Conservation (phyloP, 1,284 basidiomycete species). For the Mycosarcoma mackinlayi region DNA sequence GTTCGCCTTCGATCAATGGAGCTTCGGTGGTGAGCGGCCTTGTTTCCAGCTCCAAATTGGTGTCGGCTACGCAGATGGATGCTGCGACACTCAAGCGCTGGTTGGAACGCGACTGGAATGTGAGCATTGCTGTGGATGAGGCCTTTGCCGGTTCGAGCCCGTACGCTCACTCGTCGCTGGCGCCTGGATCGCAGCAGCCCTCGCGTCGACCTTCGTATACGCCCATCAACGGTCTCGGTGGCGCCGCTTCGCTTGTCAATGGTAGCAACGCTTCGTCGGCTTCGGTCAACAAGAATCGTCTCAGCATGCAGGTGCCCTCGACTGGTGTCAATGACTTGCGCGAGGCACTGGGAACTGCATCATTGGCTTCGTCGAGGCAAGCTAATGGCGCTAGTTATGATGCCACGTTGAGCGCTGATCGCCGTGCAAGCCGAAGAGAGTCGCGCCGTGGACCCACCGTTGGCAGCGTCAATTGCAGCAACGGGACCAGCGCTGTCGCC, state of each 20-base stretch:
- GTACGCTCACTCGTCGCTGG: constrained; percentile 26
- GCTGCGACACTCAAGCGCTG: constrained; percentile 47
- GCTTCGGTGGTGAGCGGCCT: constrained; percentile 41
- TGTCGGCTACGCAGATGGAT: constrained; percentile 48
- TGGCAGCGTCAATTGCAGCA: constrained; percentile 20
- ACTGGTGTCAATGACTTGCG: constrained; percentile 54
- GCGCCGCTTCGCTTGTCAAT: constrained; percentile 19
- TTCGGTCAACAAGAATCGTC: constrained; percentile 21
- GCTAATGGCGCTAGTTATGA: constrained; percentile 29
- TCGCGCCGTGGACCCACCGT: constrained; percentile 24
- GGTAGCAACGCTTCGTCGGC: constrained; percentile 37
- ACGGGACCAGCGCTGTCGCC: constrained; percentile 27
- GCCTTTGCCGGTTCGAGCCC: constrained; percentile 43
- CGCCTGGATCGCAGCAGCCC: constrained; percentile 19
- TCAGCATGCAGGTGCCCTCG: constrained; percentile 25
- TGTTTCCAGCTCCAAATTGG: constrained; percentile 49
- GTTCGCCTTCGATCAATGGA: constrained; percentile 36
- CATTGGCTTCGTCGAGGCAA: constrained; percentile 15
- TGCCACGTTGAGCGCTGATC: constrained; percentile 11
- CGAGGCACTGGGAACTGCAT: constrained; percentile 38
- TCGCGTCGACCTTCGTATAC: constrained; percentile 41
- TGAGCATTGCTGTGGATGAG: constrained; percentile 59
- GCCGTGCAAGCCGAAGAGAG: constrained; percentile 41
- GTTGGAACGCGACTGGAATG: constrained; percentile 64
- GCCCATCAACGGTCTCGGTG: constrained; percentile 32